Conservation (phyloP, 2,329 filamentous ascomycete genomes). For the Neonectria hederae region DNA sequence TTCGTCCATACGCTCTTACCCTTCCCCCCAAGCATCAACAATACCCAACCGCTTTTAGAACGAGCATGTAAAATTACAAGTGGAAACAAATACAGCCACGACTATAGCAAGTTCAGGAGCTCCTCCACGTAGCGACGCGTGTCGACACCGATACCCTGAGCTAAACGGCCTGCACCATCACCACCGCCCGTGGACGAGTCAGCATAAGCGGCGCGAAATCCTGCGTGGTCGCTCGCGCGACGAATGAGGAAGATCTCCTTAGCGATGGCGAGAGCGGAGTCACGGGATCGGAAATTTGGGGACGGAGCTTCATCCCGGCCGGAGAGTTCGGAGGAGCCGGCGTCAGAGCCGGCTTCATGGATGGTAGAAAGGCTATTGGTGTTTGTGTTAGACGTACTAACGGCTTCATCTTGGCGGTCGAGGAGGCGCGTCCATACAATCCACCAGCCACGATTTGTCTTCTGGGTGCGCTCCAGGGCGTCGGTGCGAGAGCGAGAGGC, state of each 20-base stretch:
- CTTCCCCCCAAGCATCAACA: not conserved
- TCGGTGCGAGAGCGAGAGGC: slow-evolving; percentile 53
- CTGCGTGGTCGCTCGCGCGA: slow-evolving; percentile 65
- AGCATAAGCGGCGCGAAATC: slow-evolving; percentile 49
- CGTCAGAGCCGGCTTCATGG: slow-evolving; percentile 36
- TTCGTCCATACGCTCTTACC: not conserved
- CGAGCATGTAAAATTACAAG: not conserved
- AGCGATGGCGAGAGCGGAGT: slow-evolving; percentile 43
- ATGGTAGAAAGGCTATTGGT: slow-evolving; percentile 41
- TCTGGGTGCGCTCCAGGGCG: slow-evolving; percentile 69
- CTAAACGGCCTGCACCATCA: slow-evolving; percentile 68
- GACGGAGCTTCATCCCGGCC: slow-evolving; percentile 12
- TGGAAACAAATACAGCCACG: not conserved
- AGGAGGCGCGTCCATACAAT: slow-evolving; percentile 71
- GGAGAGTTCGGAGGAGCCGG: slow-evolving; percentile 7
- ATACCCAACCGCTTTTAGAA: not conserved
- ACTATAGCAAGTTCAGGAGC: slow-evolving; percentile 66
- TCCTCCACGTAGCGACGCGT: slow-evolving; percentile 79
- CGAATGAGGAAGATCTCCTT: slow-evolving; percentile 72
- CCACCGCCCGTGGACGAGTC: slow-evolving; percentile 53
- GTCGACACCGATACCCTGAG: slow-evolving; percentile 80
- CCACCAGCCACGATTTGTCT: slow-evolving; percentile 76
- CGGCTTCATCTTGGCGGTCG: slow-evolving; percentile 45
- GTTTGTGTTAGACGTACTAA: slow-evolving; percentile 20
- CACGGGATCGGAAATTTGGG: not conserved